Percentiles rank a stretch among this genome's conserved stretches.
phyloP scores from a whole-genome alignment of 176 grass and related monocot species.

The Musa itinerans region DNA sequence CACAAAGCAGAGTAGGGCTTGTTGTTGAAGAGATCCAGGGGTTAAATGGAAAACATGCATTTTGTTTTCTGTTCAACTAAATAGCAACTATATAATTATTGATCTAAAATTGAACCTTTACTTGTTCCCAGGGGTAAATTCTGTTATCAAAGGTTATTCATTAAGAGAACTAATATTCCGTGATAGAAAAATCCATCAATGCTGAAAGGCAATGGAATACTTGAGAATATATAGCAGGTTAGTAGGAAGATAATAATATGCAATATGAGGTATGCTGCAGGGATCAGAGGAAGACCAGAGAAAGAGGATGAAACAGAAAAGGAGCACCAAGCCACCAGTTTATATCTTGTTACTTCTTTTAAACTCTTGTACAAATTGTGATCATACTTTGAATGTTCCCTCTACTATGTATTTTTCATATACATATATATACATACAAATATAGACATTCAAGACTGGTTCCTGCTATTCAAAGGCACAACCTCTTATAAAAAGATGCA shows the following conservation, averaged over 20 bases:
- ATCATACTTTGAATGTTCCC: background rate
- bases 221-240: background rate
- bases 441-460: background rate
- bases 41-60: too few relatives aligned
- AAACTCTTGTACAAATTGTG: background rate
- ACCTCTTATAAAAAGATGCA: background rate
- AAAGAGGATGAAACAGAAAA: background rate
- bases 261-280: too few relatives aligned
- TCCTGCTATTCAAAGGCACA: background rate
- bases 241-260: background rate
- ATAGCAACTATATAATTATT: too few relatives aligned
- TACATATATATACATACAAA: background rate
- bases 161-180: too few relatives aligned
- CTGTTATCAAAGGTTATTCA: too few relatives aligned
- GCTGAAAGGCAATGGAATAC: background rate
- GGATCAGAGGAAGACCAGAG: too few relatives aligned
- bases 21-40: too few relatives aligned
- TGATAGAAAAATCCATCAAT: too few relatives aligned
- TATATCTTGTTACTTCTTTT: background rate
- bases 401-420: background rate
- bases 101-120: too few relatives aligned
- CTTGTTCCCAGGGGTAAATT: too few relatives aligned
- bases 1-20: too few relatives aligned
- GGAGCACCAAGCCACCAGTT: background rate
- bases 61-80: too few relatives aligned